Base-by-base conservation (phyloP, 768 basidiomycete species). In the Lactifluus rugatus region DNA sequence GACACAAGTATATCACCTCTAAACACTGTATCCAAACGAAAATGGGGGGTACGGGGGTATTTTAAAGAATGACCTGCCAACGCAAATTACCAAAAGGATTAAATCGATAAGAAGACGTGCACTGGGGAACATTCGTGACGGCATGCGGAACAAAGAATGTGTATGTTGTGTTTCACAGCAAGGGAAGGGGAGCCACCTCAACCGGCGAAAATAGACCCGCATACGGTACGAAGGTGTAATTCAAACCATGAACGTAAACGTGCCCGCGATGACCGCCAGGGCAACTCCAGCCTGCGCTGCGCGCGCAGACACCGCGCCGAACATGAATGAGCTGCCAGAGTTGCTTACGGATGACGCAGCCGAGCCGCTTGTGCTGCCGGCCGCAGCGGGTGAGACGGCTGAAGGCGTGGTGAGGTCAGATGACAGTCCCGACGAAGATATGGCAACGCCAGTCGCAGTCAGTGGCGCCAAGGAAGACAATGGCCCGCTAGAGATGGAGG, bases 171-270 rank as follows among this genome's bases (percentile, higher is more conserved):
- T 45, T 54, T 54, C 52, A n/a, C 31, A 42, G 13, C 16, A 14
- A 13, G 9, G n/a, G n/a, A n/a, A n/a, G n/a, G 23, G n/a, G 48
- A 48, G 46, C 32, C 10, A 53, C 39, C 17, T 17, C 57, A 4
- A n/a, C 31, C 34, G 39, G 34, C 39, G 47, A 42, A 39, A 19
- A 21, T 17, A 17, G 14, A 19, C 26, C 16, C 48, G 23, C 32
- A 2, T 9, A 23, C 21, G 16, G 7, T 37, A 47, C 21, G 23
- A 49, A 50, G 21, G 13, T 13, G 21, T 36, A 6, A 32, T 19
- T 62, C 42, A 64, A 34, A 57, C 39, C 9, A 56, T n/a, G 28
- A 62, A 41, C n/a, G 54, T 58, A 42, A 64, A 56, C 10, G 54
- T 46, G 36, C 39, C 46, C 5, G 62, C 62, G 25, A 62, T 39